These are phyloP conservation scores for Tricholoma hemisulphureum DNA, from an alignment of 768 basidiomycete genomes.

Conservation along the genomic window DNA sequence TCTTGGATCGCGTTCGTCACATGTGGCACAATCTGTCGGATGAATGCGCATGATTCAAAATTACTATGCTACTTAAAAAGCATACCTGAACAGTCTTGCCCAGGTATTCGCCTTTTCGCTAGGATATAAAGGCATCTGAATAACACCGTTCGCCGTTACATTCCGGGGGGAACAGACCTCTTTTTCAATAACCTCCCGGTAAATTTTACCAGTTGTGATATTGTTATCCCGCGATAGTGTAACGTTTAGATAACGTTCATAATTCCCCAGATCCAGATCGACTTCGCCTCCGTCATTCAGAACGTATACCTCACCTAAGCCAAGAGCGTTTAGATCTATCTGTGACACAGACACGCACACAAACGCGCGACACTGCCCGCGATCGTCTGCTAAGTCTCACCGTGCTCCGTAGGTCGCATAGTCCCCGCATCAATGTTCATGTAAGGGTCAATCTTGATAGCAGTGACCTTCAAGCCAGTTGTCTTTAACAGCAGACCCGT, in stretches of 20 bases:
- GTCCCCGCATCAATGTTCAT: slow-evolving; percentile 99
- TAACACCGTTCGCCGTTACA: background rate
- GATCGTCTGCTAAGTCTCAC: slow-evolving; percentile 44
- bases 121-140: slow-evolving; percentile 5
- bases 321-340: background rate
- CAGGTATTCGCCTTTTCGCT: slow-evolving; percentile 85
- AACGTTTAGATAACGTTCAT: slow-evolving; percentile 95
- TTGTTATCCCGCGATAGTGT: slow-evolving; percentile 95
- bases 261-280: slow-evolving; percentile 96
- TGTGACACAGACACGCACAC: background rate
- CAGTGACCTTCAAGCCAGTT: slow-evolving; percentile 92
- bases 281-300: slow-evolving; percentile 98
- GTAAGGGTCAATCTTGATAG: slow-evolving; percentile 99
- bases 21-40: slow-evolving; percentile 83
- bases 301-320: slow-evolving; percentile 88
- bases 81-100: slow-evolving; percentile 94
- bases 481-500: slow-evolving; percentile 95
- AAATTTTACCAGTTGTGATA: slow-evolving; percentile 98
- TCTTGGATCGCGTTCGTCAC: slow-evolving; percentile 97
- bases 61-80: background rate
- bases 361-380: slow-evolving; percentile 9
- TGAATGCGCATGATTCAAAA: background rate
- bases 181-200: slow-evolving; percentile 93
- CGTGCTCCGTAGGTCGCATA: slow-evolving; percentile 98
- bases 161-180: slow-evolving; percentile 62